A percentile compares a stretch with the other conserved stretches of the same genome.
Conservation (phyloP, 2,329 filamentous ascomycete species). For the Apiospora saccharicola region DNA sequence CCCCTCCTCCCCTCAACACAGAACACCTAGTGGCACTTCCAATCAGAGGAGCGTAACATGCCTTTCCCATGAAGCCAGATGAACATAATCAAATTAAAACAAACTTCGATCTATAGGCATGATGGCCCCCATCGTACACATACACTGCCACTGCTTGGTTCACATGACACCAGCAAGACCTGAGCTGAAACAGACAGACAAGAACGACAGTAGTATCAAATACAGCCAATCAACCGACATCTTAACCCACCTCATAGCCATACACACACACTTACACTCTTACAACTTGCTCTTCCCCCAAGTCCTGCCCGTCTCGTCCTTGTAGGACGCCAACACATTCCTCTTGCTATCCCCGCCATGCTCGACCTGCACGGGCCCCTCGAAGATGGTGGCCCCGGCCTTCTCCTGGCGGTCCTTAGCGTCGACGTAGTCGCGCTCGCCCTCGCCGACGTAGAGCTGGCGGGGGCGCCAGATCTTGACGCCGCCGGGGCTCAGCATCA, state of each 20-base stretch:
- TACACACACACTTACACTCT: background rate
- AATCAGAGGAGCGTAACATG: background rate
- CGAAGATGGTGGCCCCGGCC: conserved; percentile 42
- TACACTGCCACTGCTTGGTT: background rate
- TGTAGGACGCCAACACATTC: conserved; percentile 48
- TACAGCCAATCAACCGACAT: background rate
- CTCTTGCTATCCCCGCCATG: conserved; percentile 54
- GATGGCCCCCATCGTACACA: background rate
- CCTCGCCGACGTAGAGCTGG: conserved; percentile 56
- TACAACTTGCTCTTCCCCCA: conserved; percentile 40
- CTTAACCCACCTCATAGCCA: background rate
- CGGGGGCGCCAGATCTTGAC: conserved; percentile 60
- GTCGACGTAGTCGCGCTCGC: conserved; percentile 53
- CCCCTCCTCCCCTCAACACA: background rate
- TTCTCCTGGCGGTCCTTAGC: conserved; percentile 44
- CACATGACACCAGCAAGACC: background rate
- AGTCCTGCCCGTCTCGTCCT: conserved; percentile 45
- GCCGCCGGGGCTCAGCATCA: conserved; percentile 53
- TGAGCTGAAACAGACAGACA: background rate
- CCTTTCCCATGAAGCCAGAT: background rate
- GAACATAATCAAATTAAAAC: background rate
- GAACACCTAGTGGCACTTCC: background rate
- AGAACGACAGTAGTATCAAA: background rate
- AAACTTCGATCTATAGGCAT: background rate
- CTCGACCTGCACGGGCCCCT: conserved; percentile 45